Evolutionary conservation across 768 basidiomycete species (phyloP), one percentile per base, ranked within the genome.

Genomic region (Hypholoma fasciculare): DNA sequence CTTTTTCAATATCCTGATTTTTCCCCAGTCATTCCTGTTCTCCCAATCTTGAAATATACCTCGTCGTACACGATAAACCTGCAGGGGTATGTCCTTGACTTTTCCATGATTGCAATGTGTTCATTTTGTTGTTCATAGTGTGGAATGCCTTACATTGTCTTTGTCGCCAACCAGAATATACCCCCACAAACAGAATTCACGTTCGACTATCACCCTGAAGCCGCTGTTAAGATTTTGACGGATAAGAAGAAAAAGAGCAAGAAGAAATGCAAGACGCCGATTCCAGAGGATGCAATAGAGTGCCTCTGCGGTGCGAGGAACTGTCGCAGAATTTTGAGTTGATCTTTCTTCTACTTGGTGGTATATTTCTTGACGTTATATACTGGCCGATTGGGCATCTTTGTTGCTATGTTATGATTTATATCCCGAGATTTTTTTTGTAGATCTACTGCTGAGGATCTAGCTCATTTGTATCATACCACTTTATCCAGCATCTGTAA

Each of bases 121-220:
- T 60, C 37, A 16, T 59, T 0, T 8, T 51, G 9, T 46, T 36
- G 30, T 37, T 19, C n/a, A n/a, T 30, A 88, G 86, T 74, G 77
- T 62, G 82, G 86, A 16, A 80, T 79, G 66, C 86, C 86, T 0
- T 88, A 86, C 61, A 75, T 89, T 37, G 84, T 80, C 1, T 87
- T 87, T 53, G 83, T 80, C 0, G 82, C 87, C 0, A 71, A 67
- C 1, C 56, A 69, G 39, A 65, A 81, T 59, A 84, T 90, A 52
- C 71, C 73, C 0, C 76, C 81, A 0, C 67, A 73, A 23, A 80
- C 76, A 1, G 88, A 90, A 59, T 77, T 90, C 4, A 84, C 83
- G 0, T 77, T 89, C 19, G 85, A 90, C 67, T 90, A 90, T 61
- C 74, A 84, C 58, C 88, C 89, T 6, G 71, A 71, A 4, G 68